Conservation (phyloP, 257 asterid species). For the Fraxinus anomala region DNA sequence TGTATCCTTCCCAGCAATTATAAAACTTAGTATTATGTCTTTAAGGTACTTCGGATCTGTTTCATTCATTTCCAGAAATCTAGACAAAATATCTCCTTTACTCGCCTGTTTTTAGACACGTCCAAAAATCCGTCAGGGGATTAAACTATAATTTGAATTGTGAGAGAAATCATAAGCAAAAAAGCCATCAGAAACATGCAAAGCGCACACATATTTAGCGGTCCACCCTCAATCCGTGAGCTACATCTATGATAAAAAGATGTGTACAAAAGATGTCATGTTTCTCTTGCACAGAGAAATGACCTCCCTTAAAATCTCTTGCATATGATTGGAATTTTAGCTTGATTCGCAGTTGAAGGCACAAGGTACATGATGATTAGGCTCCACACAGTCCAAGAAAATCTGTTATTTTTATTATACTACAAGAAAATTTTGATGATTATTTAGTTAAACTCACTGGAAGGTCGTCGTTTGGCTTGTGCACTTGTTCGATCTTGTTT, state of each 20-base stretch:
- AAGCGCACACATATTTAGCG: background rate
- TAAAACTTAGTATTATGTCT: conserved; percentile 52
- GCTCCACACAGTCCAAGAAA: no score
- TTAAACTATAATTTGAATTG: no score
- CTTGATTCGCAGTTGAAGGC: no score
- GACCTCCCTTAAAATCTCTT: no score
- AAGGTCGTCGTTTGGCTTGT: conserved; percentile 16
- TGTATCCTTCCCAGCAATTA: conserved; percentile 63
- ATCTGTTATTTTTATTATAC: background rate
- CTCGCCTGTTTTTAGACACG: conserved; percentile 29
- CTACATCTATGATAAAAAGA: no score
- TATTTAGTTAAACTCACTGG: background rate
- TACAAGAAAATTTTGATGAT: background rate
- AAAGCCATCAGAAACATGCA: background rate
- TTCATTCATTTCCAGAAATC: conserved; percentile 45
- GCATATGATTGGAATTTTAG: no score
- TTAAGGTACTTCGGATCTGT: conserved; percentile 48
- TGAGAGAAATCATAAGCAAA: background rate
- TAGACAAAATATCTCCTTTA: conserved; percentile 57
- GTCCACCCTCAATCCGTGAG: no score
- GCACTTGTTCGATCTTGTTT: conserved; percentile 47
- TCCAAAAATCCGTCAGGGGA: conserved; percentile 14
- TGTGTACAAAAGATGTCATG: no score
- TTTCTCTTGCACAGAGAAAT: no score
- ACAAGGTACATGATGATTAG: no score